Percentiles rank a stretch among this genome's conserved stretches.
phyloP scores from a whole-genome alignment of 164 flowering plant species.

The Macadamia tetraphylla region DNA sequence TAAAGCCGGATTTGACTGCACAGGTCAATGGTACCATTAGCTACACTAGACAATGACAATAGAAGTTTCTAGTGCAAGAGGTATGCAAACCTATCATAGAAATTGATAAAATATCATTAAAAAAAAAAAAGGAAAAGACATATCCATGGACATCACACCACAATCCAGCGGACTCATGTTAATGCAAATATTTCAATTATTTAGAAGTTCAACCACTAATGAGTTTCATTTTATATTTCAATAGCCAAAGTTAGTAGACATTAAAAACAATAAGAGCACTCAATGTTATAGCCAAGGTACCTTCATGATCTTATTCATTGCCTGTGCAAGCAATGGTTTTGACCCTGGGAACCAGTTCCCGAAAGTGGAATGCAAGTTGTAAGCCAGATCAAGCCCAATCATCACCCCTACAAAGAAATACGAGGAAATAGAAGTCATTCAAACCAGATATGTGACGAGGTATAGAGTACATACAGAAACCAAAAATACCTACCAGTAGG shows the following conservation, averaged over 20 bases:
- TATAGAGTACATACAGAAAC: neutral
- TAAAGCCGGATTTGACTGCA: slow-evolving; percentile 98
- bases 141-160: no score
- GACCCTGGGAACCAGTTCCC: slow-evolving; percentile 99
- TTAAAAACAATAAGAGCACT: neutral
- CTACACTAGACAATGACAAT: neutral
- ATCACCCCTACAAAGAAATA: slow-evolving; percentile 63
- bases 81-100: no score
- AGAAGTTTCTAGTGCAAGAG: no score
- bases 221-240: no score
- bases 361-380: slow-evolving; percentile 98
- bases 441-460: neutral
- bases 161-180: neutral
- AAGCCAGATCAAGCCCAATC: slow-evolving; percentile 97
- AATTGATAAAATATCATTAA: no score
- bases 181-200: neutral
- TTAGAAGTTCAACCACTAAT: no score
- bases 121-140: no score
- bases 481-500: slow-evolving; percentile 65
- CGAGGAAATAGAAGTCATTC: neutral
- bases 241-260: no score
- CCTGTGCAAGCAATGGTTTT: slow-evolving; percentile 92
- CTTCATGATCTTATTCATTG: slow-evolving; percentile 99
- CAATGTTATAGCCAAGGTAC: slow-evolving; percentile 22
- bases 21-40: slow-evolving; percentile 8